Evolutionary conservation across 768 basidiomycete genomes (phyloP).

Genomic region (Terana coerulea): DNA sequence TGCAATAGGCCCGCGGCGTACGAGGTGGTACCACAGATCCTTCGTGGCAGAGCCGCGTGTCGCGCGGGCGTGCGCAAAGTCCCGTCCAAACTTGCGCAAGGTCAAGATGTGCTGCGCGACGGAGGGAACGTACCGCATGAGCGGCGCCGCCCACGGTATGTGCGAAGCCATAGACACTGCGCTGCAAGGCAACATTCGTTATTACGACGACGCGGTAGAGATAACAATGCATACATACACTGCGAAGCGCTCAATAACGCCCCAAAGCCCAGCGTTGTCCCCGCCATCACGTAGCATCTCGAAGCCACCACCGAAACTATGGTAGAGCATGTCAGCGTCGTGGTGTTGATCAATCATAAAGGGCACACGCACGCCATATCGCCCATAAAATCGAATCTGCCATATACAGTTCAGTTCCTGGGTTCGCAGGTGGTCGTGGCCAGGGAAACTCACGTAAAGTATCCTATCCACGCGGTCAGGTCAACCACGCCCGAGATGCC

Average conservation of each 20-base stretch:
- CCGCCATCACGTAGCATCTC: slow-evolving; percentile 34
- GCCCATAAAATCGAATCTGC: slow-evolving; percentile 14
- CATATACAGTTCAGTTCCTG: too few relatives aligned
- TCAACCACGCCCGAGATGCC: background rate
- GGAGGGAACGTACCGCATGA: too few relatives aligned
- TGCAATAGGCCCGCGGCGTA: slow-evolving; percentile 17
- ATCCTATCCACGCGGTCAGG: slow-evolving; percentile 6
- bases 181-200: background rate
- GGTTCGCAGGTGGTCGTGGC: too few relatives aligned
- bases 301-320: slow-evolving; percentile 36
- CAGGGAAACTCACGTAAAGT: too few relatives aligned
- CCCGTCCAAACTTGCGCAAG: slow-evolving; percentile 11
- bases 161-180: slow-evolving; percentile 2
- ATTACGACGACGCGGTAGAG: background rate
- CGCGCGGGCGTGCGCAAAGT: slow-evolving; percentile 18
- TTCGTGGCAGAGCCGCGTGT: slow-evolving; percentile 18
- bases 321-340: background rate
- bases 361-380: slow-evolving; percentile 6
- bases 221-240: slow-evolving; percentile 20
- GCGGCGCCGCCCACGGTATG: too few relatives aligned
- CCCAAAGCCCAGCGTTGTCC: slow-evolving; percentile 30
- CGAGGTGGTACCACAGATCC: slow-evolving; percentile 44
- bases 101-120: slow-evolving; percentile 5
- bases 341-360: background rate
- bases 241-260: slow-evolving; percentile 26